These are phyloP conservation scores for Hanseniaspora gamundiae DNA, from an alignment of 1,139 yeast species.

Conservation along the genomic window DNA sequence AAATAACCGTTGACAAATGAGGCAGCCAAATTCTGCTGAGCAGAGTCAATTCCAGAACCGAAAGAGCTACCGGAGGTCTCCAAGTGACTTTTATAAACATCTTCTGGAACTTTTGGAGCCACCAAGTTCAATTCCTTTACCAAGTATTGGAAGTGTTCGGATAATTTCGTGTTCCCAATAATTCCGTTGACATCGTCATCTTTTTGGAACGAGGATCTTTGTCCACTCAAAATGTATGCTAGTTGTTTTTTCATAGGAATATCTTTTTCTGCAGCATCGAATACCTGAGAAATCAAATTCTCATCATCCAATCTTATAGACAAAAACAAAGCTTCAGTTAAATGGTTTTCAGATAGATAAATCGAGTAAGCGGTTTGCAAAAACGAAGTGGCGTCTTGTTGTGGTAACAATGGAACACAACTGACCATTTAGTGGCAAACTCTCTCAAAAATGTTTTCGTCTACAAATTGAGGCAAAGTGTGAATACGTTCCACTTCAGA, in stretches of 20 bases:
- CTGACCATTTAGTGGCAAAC: conserved; percentile 92
- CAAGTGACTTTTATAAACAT: conserved; percentile 81
- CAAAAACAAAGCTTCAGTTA: conserved; percentile 80
- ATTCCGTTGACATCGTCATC: conserved; percentile 70
- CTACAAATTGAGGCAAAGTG: conserved; percentile 71
- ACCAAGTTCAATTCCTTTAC: conserved; percentile 78
- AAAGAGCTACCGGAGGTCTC: conserved; percentile 54
- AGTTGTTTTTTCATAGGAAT: conserved; percentile 71
- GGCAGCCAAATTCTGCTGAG: conserved; percentile 92
- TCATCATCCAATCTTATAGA: conserved; percentile 87
- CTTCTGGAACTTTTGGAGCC: conserved; percentile 91
- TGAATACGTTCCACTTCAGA: conserved; percentile 84
- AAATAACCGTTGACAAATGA: conserved; percentile 86
- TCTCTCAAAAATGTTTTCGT: conserved; percentile 70
- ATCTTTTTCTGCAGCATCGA: conserved; percentile 55
- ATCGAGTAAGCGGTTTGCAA: conserved; percentile 85
- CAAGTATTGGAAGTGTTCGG: conserved; percentile 69
- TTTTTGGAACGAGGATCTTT: conserved; percentile 58
- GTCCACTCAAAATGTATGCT: conserved; percentile 81
- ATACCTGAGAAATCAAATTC: conserved; percentile 63
- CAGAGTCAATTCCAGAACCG: conserved; percentile 67
- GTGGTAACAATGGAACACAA: conserved; percentile 90
- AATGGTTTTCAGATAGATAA: conserved; percentile 64
- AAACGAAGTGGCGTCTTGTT: conserved; percentile 84
- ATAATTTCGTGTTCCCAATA: conserved; percentile 65